A percentile compares a stretch with the other conserved stretches of the same genome.
These are phyloP conservation scores for Tulasnella sp. DNA, from an alignment of 768 basidiomycete species.

Conservation along the genomic window DNA sequence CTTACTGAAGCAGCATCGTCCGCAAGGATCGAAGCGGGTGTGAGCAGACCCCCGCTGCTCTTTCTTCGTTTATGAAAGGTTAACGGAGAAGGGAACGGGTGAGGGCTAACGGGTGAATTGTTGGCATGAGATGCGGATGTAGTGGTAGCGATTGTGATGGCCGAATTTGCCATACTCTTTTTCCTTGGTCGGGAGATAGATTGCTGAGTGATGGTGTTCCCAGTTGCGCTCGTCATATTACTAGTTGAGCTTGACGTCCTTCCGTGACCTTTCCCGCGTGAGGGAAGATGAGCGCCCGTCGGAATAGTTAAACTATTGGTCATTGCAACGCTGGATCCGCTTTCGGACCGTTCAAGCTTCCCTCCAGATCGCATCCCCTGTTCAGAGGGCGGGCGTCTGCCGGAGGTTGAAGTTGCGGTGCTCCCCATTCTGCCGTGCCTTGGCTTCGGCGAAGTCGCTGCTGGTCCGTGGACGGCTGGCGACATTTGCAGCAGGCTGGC, in stretches of 20 bases:
- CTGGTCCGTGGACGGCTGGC: not conserved
- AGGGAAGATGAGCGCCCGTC: not conserved
- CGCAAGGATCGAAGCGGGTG: not conserved
- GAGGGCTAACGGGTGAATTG: conserved; percentile 4
- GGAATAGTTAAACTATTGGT: not conserved
- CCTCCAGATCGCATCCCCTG: not conserved
- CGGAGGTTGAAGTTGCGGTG: not conserved
- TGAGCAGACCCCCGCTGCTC: not conserved
- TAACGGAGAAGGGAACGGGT: not conserved
- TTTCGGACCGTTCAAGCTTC: not conserved
- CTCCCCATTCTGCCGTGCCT: not conserved
- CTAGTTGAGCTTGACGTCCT: not conserved
- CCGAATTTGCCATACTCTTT: not conserved
- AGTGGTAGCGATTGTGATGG: not conserved
- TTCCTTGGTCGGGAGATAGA: not conserved
- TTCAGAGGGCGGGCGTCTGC: not conserved
- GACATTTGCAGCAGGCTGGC: not conserved
- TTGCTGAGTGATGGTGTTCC: not conserved
- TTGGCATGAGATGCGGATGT: not conserved
- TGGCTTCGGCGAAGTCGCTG: not conserved
- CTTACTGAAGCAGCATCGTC: conserved; percentile 5
- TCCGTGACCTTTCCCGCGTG: not conserved
- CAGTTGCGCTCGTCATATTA: not conserved
- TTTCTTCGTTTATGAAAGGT: not conserved
- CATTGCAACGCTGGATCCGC: not conserved